phyloP scores from a whole-genome alignment of 139 green algal genomes.

The Desmodesmus armatus region DNA sequence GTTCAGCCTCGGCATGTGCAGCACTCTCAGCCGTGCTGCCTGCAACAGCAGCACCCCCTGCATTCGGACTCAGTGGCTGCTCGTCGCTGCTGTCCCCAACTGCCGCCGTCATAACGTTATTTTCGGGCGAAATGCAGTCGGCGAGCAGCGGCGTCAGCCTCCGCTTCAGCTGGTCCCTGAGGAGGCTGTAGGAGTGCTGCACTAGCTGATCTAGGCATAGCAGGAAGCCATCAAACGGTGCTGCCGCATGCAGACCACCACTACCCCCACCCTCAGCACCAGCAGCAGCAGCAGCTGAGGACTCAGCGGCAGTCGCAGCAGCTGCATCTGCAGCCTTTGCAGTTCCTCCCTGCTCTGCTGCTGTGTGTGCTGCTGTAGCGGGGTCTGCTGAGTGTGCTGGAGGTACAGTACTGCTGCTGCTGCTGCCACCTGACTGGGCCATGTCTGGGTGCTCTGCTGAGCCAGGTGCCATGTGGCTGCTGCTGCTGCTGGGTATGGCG shows the following conservation, averaged over 20 bases:
- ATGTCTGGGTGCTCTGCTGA: not conserved
- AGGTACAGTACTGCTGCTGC: not conserved
- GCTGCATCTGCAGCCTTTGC: slow-evolving; percentile 7
- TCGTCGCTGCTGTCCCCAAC: slow-evolving; percentile 36
- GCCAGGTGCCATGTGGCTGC: not conserved
- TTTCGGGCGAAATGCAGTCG: slow-evolving; percentile 30
- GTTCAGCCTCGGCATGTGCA: not conserved
- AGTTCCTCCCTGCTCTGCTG: not conserved
- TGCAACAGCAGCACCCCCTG: slow-evolving; percentile 10
- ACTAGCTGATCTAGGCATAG: slow-evolving; percentile 58
- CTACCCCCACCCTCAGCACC: not conserved
- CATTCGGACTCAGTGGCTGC: not conserved
- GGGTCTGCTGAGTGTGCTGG: not conserved
- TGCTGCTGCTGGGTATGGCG: not conserved
- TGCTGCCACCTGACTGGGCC: not conserved
- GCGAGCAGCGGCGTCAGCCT: slow-evolving; percentile 32
- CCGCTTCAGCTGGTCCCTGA: slow-evolving; percentile 40
- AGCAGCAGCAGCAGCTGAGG: not conserved
- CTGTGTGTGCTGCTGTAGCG: not conserved
- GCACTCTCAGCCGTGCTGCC: not conserved
- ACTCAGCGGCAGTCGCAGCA: not conserved
- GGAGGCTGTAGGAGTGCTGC: not conserved
- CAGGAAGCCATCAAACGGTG: slow-evolving; percentile 21
- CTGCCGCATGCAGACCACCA: not conserved
- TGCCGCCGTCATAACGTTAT: not conserved